A percentile compares a stretch with the other conserved stretches of the same genome.
phyloP scores from a whole-genome alignment of 208 protist genomes.

The Porcisia hertigi region DNA sequence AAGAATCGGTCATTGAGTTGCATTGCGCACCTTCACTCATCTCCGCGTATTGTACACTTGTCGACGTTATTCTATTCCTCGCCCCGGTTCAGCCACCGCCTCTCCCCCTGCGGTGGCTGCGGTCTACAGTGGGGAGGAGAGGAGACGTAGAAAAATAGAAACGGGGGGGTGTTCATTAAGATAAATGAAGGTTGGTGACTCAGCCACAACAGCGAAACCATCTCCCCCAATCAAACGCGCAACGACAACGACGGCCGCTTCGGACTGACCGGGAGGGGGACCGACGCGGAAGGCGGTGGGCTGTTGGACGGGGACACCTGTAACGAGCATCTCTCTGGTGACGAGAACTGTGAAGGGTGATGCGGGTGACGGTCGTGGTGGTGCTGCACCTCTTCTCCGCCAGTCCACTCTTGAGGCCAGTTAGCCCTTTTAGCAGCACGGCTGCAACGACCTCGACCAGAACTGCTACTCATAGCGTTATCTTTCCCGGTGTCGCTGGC shows the following conservation, averaged over 20 bases:
- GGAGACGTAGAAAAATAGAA: background rate
- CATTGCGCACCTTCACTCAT: background rate
- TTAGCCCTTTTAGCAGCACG: background rate
- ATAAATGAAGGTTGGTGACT: background rate
- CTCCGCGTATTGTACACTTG: background rate
- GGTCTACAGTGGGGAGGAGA: too few relatives aligned
- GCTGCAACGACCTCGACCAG: background rate
- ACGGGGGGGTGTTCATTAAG: background rate
- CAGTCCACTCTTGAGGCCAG: background rate
- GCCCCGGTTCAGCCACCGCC: too few relatives aligned
- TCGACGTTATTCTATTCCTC: too few relatives aligned
- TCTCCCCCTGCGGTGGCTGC: too few relatives aligned
- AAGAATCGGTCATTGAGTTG: background rate
- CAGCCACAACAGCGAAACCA: background rate
- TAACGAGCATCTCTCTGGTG: background rate
- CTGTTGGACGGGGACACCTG: background rate
- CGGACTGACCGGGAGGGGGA: background rate
- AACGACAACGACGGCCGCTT: slow-evolving; percentile 1
- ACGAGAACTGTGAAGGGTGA: background rate
- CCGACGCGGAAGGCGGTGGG: background rate
- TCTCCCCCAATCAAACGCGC: background rate
- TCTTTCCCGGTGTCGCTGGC: background rate
- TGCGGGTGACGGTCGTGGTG: background rate
- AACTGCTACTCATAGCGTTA: background rate
- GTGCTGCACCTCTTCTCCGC: background rate